Evolutionary conservation across 2,329 filamentous ascomycete genomes (phyloP).

Genomic region (Pyrenophora tritici-repentis): DNA sequence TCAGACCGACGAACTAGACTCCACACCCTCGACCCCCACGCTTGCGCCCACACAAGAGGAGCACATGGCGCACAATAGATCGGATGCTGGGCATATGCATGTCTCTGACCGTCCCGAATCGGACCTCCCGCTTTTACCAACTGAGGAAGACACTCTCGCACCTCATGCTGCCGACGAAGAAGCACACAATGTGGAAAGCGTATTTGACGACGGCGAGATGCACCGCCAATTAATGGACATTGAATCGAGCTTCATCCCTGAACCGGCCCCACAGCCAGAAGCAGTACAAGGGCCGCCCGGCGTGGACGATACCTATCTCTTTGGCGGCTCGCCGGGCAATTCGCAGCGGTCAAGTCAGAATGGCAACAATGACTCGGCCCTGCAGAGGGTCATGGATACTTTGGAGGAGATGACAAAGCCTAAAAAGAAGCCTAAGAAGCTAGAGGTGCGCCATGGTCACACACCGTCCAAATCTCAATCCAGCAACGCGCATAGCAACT

Average conservation of each 20-base stretch:
- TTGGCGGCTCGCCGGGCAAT: constrained; percentile 46
- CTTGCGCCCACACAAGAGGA: constrained; percentile 15
- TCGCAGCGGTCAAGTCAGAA: constrained; percentile 25
- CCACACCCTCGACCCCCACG: constrained; percentile 23
- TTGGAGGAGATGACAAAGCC: constrained; percentile 25
- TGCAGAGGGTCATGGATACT: constrained; percentile 23
- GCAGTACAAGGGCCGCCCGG: constrained; percentile 36
- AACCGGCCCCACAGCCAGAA: constrained; percentile 50
- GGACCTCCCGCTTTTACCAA: constrained; percentile 49
- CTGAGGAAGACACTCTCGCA: constrained; percentile 48
- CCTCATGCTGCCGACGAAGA: constrained; percentile 37
- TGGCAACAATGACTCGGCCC: constrained; percentile 12
- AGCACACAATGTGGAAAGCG: constrained; percentile 47
- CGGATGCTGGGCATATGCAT: constrained; percentile 40
- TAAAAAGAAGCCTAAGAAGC: constrained; percentile 31
- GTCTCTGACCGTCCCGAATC: constrained; percentile 43
- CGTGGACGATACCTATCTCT: constrained; percentile 54
- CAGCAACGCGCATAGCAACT: constrained; percentile 26
- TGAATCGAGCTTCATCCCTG: constrained; percentile 67
- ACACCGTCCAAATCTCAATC: constrained; percentile 19
- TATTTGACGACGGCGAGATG: constrained; percentile 63
- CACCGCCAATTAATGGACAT: constrained; percentile 64
- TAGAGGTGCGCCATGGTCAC: constrained; percentile 23
- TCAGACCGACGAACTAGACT: constrained; percentile 28
- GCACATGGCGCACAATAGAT: constrained; percentile 34